phyloP scores from a whole-genome alignment of 176 grass and related monocot genomes.

The Themeda triandra region DNA sequence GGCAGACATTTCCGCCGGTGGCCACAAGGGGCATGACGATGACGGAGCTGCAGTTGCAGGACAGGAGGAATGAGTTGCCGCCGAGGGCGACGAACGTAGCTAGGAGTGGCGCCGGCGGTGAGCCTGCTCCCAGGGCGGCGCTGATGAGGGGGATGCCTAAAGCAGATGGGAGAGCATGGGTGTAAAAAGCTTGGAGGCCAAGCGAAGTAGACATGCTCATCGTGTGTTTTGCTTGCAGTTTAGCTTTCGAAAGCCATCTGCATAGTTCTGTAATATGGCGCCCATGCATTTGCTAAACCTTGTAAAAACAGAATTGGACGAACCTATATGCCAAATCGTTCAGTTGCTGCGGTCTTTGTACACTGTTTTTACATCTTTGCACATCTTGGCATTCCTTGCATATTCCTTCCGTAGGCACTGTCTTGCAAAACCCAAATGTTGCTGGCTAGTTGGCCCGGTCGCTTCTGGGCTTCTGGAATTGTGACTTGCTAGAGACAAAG shows the following conservation, averaged over 20 bases:
- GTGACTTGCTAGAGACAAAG: no score
- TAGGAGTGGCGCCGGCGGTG: not conserved
- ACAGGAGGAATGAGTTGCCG: not conserved
- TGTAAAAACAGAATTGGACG: not conserved
- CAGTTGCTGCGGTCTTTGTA: not conserved
- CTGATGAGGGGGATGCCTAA: conserved; percentile 2
- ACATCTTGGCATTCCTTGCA: no score
- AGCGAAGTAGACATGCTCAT: not conserved
- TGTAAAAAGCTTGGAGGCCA: not conserved
- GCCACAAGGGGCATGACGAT: not conserved
- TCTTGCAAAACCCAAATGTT: not conserved
- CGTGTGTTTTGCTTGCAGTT: not conserved
- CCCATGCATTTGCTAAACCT: not conserved
- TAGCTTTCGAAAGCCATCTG: not conserved
- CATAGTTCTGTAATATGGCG: not conserved
- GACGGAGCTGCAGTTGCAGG: conserved; percentile 5
- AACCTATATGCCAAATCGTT: not conserved
- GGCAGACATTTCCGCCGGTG: not conserved
- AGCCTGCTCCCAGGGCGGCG: not conserved
- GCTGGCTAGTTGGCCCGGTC: no score
- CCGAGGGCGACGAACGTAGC: not conserved
- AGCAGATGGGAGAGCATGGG: not conserved
- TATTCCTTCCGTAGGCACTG: no score
- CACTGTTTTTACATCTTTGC: not conserved
- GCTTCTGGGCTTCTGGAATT: not conserved